Evolutionary conservation across 1,284 basidiomycete genomes (phyloP).

Genomic region (Cutaneotrichosporon sp.): DNA sequence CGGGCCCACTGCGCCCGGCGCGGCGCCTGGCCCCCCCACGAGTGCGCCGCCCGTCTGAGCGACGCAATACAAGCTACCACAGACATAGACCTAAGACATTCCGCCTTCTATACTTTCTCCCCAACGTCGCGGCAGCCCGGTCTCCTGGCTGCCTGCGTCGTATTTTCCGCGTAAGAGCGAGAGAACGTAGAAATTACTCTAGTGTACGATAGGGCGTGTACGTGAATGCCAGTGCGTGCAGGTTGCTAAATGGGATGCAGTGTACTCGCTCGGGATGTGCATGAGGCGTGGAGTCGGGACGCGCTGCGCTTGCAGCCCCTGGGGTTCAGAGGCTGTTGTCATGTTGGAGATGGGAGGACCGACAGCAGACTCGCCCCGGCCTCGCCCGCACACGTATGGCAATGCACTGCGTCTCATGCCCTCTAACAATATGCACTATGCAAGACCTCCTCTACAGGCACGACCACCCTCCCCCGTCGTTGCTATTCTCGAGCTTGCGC

Average conservation of each 20-base stretch:
- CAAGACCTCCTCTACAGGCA: conserved; percentile 62
- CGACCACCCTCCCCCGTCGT: conserved; percentile 93
- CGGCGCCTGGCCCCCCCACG: background rate
- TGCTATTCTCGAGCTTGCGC: conserved; percentile 78
- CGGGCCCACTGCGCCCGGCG: background rate
- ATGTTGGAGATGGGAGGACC: too few species aligned
- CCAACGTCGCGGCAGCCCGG: background rate
- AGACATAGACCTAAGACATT: conserved; percentile 20
- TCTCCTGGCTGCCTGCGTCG: conserved; percentile 4
- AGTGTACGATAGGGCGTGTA: conserved; percentile 13
- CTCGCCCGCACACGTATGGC: background rate
- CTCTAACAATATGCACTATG: background rate
- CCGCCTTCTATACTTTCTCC: background rate
- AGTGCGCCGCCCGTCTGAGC: background rate
- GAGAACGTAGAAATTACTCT: conserved; percentile 10
- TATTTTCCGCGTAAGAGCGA: conserved; percentile 9
- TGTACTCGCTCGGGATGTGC: too few species aligned
- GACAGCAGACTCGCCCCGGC: background rate
- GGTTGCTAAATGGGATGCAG: background rate
- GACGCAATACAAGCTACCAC: conserved; percentile 16
- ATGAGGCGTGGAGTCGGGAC: too few species aligned
- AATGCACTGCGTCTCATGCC: background rate
- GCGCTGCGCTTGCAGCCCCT: too few species aligned
- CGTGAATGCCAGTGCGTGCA: background rate
- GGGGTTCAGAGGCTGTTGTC: too few species aligned